Conservation (phyloP, 371 early-diverging fungal genomes). For the Ecytonucleospora hepatopenaei region DNA sequence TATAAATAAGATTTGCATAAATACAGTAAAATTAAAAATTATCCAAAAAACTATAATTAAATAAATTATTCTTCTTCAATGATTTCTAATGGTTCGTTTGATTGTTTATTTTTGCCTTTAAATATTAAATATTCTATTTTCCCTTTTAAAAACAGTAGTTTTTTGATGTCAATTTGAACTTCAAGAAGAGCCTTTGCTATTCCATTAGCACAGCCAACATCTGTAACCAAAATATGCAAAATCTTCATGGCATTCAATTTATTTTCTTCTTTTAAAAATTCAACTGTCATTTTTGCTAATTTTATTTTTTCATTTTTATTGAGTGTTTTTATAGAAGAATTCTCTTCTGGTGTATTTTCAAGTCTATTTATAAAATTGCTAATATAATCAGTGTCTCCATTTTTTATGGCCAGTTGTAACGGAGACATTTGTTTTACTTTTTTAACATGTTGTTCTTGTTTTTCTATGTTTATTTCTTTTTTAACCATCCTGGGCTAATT, state of each 20-base stretch:
- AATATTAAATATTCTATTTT: conserved; percentile 41
- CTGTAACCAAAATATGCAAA: conserved; percentile 16
- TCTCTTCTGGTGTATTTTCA: conserved; percentile 5
- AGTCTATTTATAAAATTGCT: conserved; percentile 8
- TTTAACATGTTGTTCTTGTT: neutral
- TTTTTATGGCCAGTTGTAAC: conserved; percentile 10
- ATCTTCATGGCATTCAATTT: conserved; percentile 19
- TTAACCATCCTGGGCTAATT: neutral
- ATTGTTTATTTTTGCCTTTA: neutral
- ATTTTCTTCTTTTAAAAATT: conserved; percentile 28
- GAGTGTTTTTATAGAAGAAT: conserved; percentile 1
- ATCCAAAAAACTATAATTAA: too few species aligned
- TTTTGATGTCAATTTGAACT: conserved; percentile 24
- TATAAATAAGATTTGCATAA: too few species aligned
- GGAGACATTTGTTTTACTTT: neutral
- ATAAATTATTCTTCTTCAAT: too few species aligned
- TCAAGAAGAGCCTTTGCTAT: conserved; percentile 18
- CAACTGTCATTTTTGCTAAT: conserved; percentile 19
- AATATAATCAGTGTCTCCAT: conserved; percentile 6
- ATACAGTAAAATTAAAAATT: too few species aligned
- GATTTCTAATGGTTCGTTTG: neutral
- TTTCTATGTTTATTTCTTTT: neutral
- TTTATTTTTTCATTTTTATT: conserved; percentile 7
- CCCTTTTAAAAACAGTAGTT: conserved; percentile 42
- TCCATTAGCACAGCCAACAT: conserved; percentile 11